Percentiles rank a stretch among this genome's conserved stretches.
These are phyloP conservation scores for Letharia lupina DNA, from an alignment of 495 filamentous ascomycete genomes.

Conservation along the genomic window DNA sequence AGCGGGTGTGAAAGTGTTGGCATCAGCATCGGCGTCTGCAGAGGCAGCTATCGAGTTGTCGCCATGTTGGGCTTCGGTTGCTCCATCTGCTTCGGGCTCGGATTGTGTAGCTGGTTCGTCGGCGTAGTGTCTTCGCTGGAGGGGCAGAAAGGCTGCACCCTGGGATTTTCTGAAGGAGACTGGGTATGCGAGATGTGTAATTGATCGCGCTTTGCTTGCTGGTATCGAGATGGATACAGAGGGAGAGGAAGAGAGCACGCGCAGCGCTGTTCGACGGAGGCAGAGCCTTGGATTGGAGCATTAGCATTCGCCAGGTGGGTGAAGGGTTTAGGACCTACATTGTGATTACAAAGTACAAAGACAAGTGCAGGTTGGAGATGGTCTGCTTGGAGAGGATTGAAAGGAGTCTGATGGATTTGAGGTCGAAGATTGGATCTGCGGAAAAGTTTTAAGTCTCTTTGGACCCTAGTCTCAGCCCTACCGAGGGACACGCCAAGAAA, in stretches of 20 bases:
- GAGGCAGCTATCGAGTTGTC: slow-evolving; percentile 16
- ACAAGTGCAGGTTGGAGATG: neutral
- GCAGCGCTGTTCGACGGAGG: slow-evolving; percentile 30
- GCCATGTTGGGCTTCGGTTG: slow-evolving; percentile 24
- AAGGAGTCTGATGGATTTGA: slow-evolving; percentile 5
- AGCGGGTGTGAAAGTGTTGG: neutral
- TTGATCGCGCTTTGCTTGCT: slow-evolving; percentile 35
- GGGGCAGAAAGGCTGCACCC: slow-evolving; percentile 23
- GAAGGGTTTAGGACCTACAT: slow-evolving; percentile 6
- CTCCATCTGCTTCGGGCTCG: slow-evolving; percentile 26
- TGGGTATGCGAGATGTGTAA: slow-evolving; percentile 29
- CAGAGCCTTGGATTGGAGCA: slow-evolving; percentile 30
- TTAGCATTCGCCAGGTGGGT: slow-evolving; percentile 1
- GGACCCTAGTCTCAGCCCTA: slow-evolving; percentile 2
- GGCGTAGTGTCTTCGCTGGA: slow-evolving; percentile 40
- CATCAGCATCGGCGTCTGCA: slow-evolving; percentile 9
- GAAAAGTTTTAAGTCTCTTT: slow-evolving; percentile 14
- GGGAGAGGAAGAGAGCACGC: slow-evolving; percentile 46
- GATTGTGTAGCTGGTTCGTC: slow-evolving; percentile 30
- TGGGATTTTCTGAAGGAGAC: slow-evolving; percentile 24
- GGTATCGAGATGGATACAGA: slow-evolving; percentile 39
- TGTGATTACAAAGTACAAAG: neutral
- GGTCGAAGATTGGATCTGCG: slow-evolving; percentile 5
- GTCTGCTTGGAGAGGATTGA: neutral
- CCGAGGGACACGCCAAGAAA: neutral